phyloP scores from a whole-genome alignment of 1,284 basidiomycete genomes.

The Trametes sp. region DNA sequence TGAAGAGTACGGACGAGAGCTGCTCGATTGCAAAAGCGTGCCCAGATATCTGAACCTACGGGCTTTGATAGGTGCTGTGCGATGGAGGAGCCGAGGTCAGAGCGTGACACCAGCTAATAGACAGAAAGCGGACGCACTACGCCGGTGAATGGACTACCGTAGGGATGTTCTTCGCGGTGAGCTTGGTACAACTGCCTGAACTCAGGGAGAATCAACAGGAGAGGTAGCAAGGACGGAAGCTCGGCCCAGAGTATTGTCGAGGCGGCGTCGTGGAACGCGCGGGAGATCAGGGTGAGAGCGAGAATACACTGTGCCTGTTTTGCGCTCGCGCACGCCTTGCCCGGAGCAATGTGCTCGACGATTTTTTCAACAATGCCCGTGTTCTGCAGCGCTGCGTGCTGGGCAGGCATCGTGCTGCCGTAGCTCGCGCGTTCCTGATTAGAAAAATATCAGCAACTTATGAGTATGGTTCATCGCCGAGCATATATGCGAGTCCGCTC shows the following conservation, averaged over 20 bases:
- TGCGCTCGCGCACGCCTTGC: neutral
- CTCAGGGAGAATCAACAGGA: neutral
- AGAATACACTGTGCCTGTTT: neutral
- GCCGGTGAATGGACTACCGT: neutral
- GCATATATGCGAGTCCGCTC: neutral
- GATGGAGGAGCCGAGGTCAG: neutral
- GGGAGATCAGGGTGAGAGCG: neutral
- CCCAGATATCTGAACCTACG: neutral
- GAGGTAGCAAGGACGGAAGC: neutral
- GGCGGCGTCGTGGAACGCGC: neutral
- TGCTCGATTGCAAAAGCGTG: neutral
- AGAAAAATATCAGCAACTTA: neutral
- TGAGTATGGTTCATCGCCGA: neutral
- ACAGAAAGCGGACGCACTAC: neutral
- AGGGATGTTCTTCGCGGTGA: neutral
- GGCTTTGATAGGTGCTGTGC: neutral
- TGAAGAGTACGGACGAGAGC: neutral
- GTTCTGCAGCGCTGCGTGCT: neutral
- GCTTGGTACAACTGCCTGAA: neutral
- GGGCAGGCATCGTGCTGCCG: neutral
- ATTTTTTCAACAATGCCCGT: neutral
- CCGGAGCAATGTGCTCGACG: neutral
- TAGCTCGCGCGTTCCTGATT: neutral
- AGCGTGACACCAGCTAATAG: neutral
- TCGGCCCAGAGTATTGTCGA: neutral